Evolutionary conservation across 371 early-diverging fungal species (phyloP), one percentile per base, ranked within the genome.

Genomic region (Coemansia sp.): DNA sequence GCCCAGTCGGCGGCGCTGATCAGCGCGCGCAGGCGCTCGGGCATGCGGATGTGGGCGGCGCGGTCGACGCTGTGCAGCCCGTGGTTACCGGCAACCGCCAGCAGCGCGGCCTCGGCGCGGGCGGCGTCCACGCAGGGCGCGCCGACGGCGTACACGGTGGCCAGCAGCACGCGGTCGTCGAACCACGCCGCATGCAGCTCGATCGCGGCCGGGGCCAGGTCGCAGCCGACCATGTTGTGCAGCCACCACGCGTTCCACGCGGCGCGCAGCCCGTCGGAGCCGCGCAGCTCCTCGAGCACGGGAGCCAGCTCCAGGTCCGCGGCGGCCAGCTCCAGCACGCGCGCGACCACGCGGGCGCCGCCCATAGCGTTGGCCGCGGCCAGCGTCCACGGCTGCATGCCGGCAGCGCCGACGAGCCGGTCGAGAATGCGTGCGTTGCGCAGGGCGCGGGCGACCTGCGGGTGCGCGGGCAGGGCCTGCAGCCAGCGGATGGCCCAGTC

Each of bases 401-500:
- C 51, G 12, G 24, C 9, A 32, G 11, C 40, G 12, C 2, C 7
- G 11, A 58, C 2, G 16, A 58, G 24, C 5, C 4, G 31, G 18
- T 46, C 62, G 31, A 62, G 31, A 11, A 61, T 44, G 1, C 12
- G 49, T 5, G 67, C 67, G 12, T 62, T 62, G 18, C 46, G 33
- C 52, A 43, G 56, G 10, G 51, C 50, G 1, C 32, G 51, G 5
- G 11, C 37, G n/a, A 56, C 4, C 16, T 33, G 24, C 4, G 43
- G 33, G n/a, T 18, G 24, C n/a, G 40, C 24, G 33, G 40, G 34
- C 34, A 53, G 36, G 5, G 64, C 48, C 4, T 50, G 36, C 2
- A 72, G 72, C 67, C 72, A 72, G 5, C 10, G 16, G n/a, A 47
- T 36, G 4, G 68, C 63, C 63, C 64, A 59, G 58, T 72, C 72